phyloP scores from a whole-genome alignment of 2,329 filamentous ascomycete genomes.

The Chrysoporthe cubensis region DNA sequence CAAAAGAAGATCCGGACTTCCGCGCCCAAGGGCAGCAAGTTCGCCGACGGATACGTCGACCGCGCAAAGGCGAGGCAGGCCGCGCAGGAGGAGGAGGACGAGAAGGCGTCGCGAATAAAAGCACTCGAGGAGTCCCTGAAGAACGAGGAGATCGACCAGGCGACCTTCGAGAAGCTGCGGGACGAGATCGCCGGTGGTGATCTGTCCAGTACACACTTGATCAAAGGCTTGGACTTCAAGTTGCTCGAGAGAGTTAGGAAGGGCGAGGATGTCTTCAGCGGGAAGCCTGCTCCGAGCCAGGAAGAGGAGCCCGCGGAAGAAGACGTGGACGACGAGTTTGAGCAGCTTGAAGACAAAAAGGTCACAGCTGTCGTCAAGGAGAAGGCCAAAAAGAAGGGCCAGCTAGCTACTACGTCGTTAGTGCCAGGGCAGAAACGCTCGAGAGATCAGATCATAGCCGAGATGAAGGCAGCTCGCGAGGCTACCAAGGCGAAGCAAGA shows the following conservation, averaged over 20 bases:
- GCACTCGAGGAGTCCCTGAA: constrained; percentile 82
- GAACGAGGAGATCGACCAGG: constrained; percentile 79
- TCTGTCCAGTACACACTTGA: constrained; percentile 77
- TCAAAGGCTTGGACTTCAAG: constrained; percentile 90
- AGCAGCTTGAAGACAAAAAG: constrained; percentile 58
- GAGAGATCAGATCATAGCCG: constrained; percentile 68
- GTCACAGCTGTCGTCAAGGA: constrained; percentile 58
- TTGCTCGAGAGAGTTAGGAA: constrained; percentile 70
- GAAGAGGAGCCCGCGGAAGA: constrained; percentile 50
- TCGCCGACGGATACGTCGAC: constrained; percentile 83
- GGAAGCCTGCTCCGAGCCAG: constrained; percentile 37
- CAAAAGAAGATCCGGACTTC: constrained; percentile 78
- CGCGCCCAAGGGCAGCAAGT: constrained; percentile 79
- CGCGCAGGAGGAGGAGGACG: constrained; percentile 55
- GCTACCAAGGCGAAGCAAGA: constrained; percentile 59
- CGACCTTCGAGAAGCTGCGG: constrained; percentile 75
- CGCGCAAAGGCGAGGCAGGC: constrained; percentile 67
- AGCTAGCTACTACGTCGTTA: constrained; percentile 57
- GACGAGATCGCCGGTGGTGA: constrained; percentile 84
- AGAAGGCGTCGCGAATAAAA: constrained; percentile 68
- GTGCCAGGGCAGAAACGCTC: constrained; percentile 64
- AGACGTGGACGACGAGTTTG: constrained; percentile 70
- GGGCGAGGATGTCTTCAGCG: constrained; percentile 69
- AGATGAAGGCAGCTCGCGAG: constrained; percentile 65
- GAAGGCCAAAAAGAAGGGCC: constrained; percentile 62